These are phyloP conservation scores for Phellinidium pouzarii DNA, from an alignment of 1,284 basidiomycete species.

Conservation along the genomic window DNA sequence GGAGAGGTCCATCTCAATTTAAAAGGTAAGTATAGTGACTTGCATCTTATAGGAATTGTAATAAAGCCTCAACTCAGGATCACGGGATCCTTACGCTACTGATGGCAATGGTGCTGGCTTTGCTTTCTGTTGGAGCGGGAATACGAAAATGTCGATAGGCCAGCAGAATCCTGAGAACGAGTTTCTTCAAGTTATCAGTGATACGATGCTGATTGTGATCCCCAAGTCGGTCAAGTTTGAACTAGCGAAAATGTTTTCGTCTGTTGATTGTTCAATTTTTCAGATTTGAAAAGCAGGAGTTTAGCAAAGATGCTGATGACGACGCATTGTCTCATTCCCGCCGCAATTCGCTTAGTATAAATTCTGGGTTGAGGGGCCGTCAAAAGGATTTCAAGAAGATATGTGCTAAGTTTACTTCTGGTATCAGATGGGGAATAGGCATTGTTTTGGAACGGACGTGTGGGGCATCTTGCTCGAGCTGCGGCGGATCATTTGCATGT, in stretches of 20 bases:
- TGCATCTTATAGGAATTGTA: conserved; percentile 11
- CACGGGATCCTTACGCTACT: conserved; percentile 77
- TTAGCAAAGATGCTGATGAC: neutral
- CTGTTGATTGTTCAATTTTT: conserved; percentile 18
- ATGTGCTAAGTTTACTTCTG: conserved; percentile 81
- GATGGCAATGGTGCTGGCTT: conserved; percentile 83
- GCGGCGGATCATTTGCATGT: conserved; percentile 60
- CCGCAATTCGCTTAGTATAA: neutral
- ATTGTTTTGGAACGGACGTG: conserved; percentile 84
- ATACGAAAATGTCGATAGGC: conserved; percentile 69
- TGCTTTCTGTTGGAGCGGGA: conserved; percentile 79
- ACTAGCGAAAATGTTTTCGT: conserved; percentile 4
- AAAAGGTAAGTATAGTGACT: conserved; percentile 54
- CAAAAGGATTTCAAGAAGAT: conserved; percentile 34
- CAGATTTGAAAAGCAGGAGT: conserved; percentile 4
- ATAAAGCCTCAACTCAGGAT: conserved; percentile 46
- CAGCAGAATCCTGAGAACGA: conserved; percentile 73
- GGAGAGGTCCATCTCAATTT: conserved; percentile 76
- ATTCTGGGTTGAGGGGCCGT: conserved; percentile 7
- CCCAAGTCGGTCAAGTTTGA: conserved; percentile 59
- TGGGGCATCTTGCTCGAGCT: conserved; percentile 61
- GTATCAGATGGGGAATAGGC: conserved; percentile 89
- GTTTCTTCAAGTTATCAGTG: conserved; percentile 78
- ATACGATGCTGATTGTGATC: conserved; percentile 75
- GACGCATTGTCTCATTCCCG: neutral